These are phyloP conservation scores for Fraxinus cuspidata DNA, from an alignment of 257 asterid genomes.

Conservation along the genomic window DNA sequence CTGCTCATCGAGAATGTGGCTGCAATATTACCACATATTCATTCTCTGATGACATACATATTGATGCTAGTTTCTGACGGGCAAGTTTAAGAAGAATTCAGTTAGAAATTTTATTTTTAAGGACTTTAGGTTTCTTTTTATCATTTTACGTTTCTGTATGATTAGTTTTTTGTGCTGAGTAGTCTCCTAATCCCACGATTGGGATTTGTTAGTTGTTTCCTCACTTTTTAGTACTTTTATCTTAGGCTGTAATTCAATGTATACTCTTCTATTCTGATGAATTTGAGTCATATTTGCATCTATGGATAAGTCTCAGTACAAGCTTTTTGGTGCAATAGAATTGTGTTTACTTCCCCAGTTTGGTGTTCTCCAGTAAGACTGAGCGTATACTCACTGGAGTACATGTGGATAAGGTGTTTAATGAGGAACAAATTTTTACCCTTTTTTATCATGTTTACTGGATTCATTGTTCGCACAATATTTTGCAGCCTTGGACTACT, in stretches of 20 bases:
- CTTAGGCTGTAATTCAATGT: neutral
- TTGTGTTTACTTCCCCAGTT: neutral
- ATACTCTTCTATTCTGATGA: neutral
- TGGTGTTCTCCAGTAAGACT: neutral
- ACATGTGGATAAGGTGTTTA: neutral
- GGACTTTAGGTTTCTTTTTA: neutral
- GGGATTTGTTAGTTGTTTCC: neutral
- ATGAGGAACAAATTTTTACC: neutral
- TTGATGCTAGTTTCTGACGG: neutral
- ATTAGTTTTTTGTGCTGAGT: neutral
- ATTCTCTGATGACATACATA: neutral
- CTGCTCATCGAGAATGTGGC: constrained; percentile 1
- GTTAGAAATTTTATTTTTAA: neutral
- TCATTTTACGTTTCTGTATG: neutral
- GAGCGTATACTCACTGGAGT: neutral
- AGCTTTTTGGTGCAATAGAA: neutral
- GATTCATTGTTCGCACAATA: neutral
- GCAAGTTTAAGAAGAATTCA: neutral
- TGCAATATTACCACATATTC: constrained; percentile 1
- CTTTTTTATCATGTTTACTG: neutral
- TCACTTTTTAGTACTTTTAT: neutral
- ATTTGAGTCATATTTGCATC: neutral
- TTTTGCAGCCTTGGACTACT: neutral
- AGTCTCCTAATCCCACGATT: neutral
- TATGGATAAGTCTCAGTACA: neutral